These are phyloP conservation scores for Oryza meridionalis DNA, from an alignment of 176 grass and related monocot species.

Conservation along the genomic window DNA sequence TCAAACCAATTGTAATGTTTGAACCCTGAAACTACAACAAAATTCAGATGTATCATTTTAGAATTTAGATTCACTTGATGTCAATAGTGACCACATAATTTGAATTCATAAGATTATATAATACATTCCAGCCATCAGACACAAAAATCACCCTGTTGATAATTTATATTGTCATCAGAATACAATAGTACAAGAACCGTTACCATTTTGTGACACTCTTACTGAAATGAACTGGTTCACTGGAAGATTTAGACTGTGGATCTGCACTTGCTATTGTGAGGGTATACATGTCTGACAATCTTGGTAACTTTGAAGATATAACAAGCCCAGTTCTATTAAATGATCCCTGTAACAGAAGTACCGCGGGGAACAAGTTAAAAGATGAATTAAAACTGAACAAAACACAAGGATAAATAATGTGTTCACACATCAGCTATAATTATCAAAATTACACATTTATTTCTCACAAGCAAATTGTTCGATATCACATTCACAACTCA, in stretches of 20 bases:
- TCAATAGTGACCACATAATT: neutral
- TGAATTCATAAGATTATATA: neutral
- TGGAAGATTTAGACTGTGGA: conserved; percentile 90
- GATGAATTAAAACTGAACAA: neutral
- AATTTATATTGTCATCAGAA: neutral
- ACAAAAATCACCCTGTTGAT: neutral
- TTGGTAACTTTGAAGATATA: conserved; percentile 90
- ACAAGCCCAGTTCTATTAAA: conserved; percentile 89
- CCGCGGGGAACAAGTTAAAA: neutral
- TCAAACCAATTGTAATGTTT: neutral
- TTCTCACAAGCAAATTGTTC: neutral
- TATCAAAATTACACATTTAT: neutral
- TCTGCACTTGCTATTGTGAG: conserved; percentile 83
- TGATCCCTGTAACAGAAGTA: conserved; percentile 60
- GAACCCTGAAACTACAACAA: neutral
- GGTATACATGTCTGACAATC: conserved; percentile 85
- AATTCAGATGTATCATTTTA: neutral
- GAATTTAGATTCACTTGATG: no score
- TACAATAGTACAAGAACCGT: neutral
- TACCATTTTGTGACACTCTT: conserved; percentile 97
- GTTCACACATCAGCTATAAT: neutral
- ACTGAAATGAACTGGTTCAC: conserved; percentile 67
- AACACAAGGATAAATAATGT: neutral
- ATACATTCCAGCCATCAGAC: neutral
- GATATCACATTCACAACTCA: neutral